Percentiles rank a stretch among this genome's conserved stretches.
Evolutionary conservation across 805 yeast species (phyloP).

Genomic region (Pichia cephalocereana): DNA sequence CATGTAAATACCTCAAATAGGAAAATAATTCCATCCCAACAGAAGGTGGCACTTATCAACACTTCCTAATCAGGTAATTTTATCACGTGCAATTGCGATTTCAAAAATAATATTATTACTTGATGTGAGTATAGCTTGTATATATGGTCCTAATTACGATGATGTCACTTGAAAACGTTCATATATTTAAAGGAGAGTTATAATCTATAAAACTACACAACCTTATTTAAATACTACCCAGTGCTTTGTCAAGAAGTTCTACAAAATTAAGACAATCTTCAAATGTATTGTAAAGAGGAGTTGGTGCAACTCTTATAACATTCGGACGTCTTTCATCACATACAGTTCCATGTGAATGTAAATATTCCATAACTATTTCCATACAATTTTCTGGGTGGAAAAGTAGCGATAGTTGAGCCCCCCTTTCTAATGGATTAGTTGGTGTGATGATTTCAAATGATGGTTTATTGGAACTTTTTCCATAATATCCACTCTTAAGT

Average conservation of each 20-base stretch:
- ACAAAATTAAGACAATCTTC: slow-evolving; percentile 47
- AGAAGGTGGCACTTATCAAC: too few species aligned
- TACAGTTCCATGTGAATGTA: slow-evolving; percentile 54
- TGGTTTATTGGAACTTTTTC: slow-evolving; percentile 16
- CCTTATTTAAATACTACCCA: background rate
- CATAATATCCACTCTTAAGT: slow-evolving; percentile 35
- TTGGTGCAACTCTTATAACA: slow-evolving; percentile 85
- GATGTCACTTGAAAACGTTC: too few species aligned
- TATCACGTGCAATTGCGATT: too few species aligned
- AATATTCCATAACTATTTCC: slow-evolving; percentile 45
- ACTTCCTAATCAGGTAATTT: too few species aligned
- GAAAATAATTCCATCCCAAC: too few species aligned
- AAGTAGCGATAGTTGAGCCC: slow-evolving; percentile 73
- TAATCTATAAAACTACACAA: too few species aligned
- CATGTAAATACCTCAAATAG: too few species aligned
- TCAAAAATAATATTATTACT: too few species aligned
- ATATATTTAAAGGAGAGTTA: too few species aligned
- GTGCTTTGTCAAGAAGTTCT: slow-evolving; percentile 34
- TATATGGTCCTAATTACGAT: too few species aligned
- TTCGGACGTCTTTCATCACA: slow-evolving; percentile 87
- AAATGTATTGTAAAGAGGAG: slow-evolving; percentile 74
- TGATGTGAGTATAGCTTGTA: too few species aligned
- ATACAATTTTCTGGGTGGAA: slow-evolving; percentile 52
- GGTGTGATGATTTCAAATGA: slow-evolving; percentile 76
- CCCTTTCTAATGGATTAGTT: slow-evolving; percentile 44